Base-by-base conservation (phyloP, 345 rosid genomes). In the Jatropha curcas region DNA sequence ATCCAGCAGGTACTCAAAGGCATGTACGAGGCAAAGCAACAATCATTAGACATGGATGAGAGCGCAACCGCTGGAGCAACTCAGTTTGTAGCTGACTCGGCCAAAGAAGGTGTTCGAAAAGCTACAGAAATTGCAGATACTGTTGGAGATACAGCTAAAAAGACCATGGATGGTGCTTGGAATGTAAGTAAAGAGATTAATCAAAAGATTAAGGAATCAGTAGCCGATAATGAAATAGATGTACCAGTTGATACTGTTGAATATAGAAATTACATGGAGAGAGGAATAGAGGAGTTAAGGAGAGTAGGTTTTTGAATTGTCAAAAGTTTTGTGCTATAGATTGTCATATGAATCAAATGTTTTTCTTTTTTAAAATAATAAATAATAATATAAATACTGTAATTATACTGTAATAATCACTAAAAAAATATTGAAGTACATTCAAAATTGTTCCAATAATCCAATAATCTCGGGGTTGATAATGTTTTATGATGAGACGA, bases 201-300 rank as follows among this genome's bases (percentile, higher is more conserved):
- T 22, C 74, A 82, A 62, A 79, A 76, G 73, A 62, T 84, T 5
- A 82, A 74, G 63, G 79, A 80, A 24, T 67, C 69, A 0, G 80
- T 63, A 45, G 30, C 17, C 0, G 76, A 68, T 0, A 80, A 60
- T 46, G n/a, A 63, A 41, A 72, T 72, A 22, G 79, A 80, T 17
- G 90, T 86, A 66, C 83, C 85, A 1, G 58, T 84, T 20, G 89
- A 86, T 39, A 82, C 86, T 2, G 83, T 70, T 4, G 87, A 87
- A 69, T 83, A 86, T 72, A 82, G 88, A 55, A 60, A 51, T 11
- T n/a, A n/a, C n/a, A n/a, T n/a, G 27, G 67, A 22, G 67, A 33
- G 7, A 41, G 1, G 52, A 84, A 78, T 43, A 50, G 85, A 83
- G 71, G 86, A 88, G 5, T 25, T 73, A 65, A 85, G 66, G 69